Percentiles rank a stretch among this genome's conserved stretches.
These are phyloP conservation scores for Hypocreales sp. DNA, from an alignment of 2,329 filamentous ascomycete genomes.

Conservation along the genomic window DNA sequence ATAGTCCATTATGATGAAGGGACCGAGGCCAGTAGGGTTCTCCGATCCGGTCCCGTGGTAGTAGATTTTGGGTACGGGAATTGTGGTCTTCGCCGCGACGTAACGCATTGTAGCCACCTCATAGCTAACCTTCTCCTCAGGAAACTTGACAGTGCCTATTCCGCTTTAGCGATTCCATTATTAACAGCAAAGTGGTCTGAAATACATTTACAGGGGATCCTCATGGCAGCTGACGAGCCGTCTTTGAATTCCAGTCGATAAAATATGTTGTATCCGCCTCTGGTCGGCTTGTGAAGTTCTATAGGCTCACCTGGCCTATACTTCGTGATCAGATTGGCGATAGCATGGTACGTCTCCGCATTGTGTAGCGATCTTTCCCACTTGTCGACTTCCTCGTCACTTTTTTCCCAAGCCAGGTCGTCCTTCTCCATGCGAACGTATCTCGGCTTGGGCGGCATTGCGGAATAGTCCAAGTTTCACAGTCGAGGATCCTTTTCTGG, in stretches of 20 bases:
- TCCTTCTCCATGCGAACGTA: slow-evolving; percentile 9
- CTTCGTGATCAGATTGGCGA: slow-evolving; percentile 10
- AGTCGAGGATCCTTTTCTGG: not conserved
- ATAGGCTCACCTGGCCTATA: slow-evolving; percentile 9
- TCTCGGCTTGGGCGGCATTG: slow-evolving; percentile 11
- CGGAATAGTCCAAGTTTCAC: not conserved
- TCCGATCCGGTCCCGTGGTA: slow-evolving; percentile 14
- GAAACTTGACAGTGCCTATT: slow-evolving; percentile 10
- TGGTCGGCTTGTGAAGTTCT: slow-evolving; percentile 10
- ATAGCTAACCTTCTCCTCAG: slow-evolving; percentile 19
- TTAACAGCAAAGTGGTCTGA: not conserved
- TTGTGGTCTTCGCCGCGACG: slow-evolving; percentile 15
- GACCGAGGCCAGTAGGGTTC: slow-evolving; percentile 17
- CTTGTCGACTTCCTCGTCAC: slow-evolving; percentile 8
- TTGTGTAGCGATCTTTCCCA: slow-evolving; percentile 11
- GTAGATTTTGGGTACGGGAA: slow-evolving; percentile 17
- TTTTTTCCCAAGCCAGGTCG: slow-evolving; percentile 13
- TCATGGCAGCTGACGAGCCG: slow-evolving; percentile 14
- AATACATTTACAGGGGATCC: slow-evolving; percentile 11
- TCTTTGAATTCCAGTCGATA: slow-evolving; percentile 17
- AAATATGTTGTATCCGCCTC: slow-evolving; percentile 14
- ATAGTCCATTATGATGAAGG: slow-evolving; percentile 23
- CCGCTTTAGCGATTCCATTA: not conserved
- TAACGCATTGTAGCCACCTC: slow-evolving; percentile 19
- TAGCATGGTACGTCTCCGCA: slow-evolving; percentile 5